Percentiles rank a stretch among this genome's conserved stretches.
phyloP scores from a whole-genome alignment of 306 rosid genomes.

The Corylus americana region DNA sequence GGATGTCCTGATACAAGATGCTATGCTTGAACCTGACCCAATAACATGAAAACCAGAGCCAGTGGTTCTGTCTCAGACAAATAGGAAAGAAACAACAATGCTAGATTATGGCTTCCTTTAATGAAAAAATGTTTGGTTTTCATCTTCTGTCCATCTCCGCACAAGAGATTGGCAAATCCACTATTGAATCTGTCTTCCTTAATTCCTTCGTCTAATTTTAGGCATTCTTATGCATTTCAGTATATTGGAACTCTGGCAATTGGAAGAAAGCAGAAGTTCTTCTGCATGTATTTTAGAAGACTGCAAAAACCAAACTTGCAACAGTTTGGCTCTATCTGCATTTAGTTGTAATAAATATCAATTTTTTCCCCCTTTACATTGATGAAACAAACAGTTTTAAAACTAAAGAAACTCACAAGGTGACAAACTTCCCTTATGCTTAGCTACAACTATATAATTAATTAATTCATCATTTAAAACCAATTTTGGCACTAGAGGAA shows the following conservation, averaged over 20 bases:
- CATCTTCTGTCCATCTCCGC: too few relatives aligned
- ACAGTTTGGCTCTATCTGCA: slow-evolving; percentile 9
- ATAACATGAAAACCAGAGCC: background rate
- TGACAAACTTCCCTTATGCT: background rate
- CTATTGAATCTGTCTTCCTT: too few relatives aligned
- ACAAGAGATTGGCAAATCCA: too few relatives aligned
- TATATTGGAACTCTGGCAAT: background rate
- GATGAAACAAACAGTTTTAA: background rate
- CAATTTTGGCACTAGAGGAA: slow-evolving; percentile 40
- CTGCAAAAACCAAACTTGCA: slow-evolving; percentile 7
- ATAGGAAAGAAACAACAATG: too few relatives aligned
- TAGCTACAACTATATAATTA: background rate
- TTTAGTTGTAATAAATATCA: background rate
- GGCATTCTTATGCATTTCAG: too few relatives aligned
- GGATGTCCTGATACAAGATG: background rate
- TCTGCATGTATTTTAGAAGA: background rate
- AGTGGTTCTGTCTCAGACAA: background rate
- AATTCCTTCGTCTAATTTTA: too few relatives aligned
- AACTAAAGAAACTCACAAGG: background rate
- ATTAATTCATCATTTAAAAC: slow-evolving; percentile 34
- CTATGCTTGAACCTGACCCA: too few relatives aligned
- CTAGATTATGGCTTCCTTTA: too few relatives aligned
- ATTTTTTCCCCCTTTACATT: background rate
- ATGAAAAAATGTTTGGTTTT: too few relatives aligned
- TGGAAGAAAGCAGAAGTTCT: background rate